Percentiles rank a stretch among this genome's conserved stretches.
These are phyloP conservation scores for Penicillium coffeae DNA, from an alignment of 495 filamentous ascomycete genomes.

Conservation along the genomic window DNA sequence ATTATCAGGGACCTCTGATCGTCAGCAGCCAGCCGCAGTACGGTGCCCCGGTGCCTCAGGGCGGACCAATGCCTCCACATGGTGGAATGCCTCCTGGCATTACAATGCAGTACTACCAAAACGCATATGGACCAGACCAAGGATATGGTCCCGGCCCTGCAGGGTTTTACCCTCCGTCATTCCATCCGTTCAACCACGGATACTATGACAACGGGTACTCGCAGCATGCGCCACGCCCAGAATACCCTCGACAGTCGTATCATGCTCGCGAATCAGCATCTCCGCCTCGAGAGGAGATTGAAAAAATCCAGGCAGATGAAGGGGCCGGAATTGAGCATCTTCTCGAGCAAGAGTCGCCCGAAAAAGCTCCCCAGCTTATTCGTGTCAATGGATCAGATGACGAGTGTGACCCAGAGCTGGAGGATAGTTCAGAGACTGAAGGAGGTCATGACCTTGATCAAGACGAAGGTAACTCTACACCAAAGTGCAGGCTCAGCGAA, in stretches of 20 bases:
- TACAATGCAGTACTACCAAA: no score
- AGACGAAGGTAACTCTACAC: neutral
- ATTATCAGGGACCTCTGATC: neutral
- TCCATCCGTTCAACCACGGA: no score
- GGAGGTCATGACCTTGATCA: no score
- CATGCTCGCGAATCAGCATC: neutral
- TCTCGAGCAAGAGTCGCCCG: neutral
- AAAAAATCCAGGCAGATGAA: neutral
- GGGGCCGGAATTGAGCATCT: neutral
- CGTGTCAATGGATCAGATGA: neutral
- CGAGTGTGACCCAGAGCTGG: neutral
- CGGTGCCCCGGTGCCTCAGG: neutral
- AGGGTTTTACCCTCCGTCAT: no score
- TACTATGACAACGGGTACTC: no score
- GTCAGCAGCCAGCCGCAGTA: neutral
- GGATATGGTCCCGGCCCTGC: no score
- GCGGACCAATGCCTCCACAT: neutral
- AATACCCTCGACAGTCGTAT: no score
- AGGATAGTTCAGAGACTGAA: no score
- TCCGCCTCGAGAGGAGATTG: neutral
- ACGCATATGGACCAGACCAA: no score
- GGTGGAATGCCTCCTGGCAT: neutral
- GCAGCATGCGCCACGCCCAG: no score
- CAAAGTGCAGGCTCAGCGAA: no score
- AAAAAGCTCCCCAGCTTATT: neutral